phyloP scores from a whole-genome alignment of 2,329 filamentous ascomycete species.

The Alternaria viburni region DNA sequence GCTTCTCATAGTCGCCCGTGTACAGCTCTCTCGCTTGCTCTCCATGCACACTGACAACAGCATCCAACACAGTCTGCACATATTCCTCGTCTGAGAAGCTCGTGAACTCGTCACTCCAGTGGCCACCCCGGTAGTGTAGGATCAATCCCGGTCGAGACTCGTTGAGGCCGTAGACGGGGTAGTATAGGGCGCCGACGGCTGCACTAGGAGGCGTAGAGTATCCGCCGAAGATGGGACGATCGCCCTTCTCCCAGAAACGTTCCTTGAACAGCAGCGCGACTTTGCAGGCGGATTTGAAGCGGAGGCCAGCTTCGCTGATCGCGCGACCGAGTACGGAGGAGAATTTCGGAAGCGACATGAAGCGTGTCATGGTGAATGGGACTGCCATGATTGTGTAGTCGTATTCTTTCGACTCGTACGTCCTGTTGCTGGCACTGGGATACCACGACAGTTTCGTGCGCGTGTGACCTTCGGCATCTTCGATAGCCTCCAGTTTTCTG shows the following conservation, averaged over 20 bases:
- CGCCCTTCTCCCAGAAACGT: neutral
- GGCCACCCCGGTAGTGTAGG: neutral
- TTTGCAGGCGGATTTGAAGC: neutral
- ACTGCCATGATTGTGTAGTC: conserved; percentile 1
- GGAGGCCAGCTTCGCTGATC: neutral
- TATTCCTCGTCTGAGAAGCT: neutral
- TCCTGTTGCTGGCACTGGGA: neutral
- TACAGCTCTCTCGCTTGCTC: neutral
- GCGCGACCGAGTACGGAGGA: conserved; percentile 4
- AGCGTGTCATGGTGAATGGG: conserved; percentile 4
- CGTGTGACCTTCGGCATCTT: neutral
- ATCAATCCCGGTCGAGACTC: neutral
- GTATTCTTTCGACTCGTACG: neutral
- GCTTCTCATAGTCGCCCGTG: neutral
- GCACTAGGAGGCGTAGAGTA: neutral
- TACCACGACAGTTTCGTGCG: neutral
- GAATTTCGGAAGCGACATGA: conserved; percentile 1
- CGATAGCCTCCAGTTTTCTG: neutral
- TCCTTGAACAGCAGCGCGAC: neutral
- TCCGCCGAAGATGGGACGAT: neutral
- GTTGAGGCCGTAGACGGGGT: neutral
- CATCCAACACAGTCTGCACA: neutral
- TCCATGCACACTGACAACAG: neutral
- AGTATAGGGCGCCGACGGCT: neutral
- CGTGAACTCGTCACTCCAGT: neutral